Evolutionary conservation across 2,329 filamentous ascomycete genomes (phyloP), one percentile per base, ranked within the genome.

Genomic region (Didymella pinodella): DNA sequence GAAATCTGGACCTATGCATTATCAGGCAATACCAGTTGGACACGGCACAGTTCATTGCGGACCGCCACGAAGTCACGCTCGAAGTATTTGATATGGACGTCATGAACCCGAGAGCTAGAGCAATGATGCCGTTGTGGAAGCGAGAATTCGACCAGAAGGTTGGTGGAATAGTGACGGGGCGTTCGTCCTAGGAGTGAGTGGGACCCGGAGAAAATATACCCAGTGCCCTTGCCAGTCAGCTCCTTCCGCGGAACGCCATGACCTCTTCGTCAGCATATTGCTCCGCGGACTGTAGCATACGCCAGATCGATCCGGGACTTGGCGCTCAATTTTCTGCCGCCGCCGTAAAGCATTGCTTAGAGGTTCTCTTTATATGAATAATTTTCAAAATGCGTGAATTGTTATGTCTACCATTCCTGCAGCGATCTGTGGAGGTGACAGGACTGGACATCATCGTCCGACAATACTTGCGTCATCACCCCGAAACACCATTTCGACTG

Each of bases 61-160:
- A 65, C 11, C 49, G 54, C 18, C 64, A 67, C 10, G 60, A 60
- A 4, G 55, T 68, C 1, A 54, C 51, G 4, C 53, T 75, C 12
- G 71, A 73, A n/a, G 54, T 65, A 1, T 74, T 73, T 22, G 65
- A 69, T 22, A 53, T 59, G 12, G 51, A 51, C 6, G 49, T 52
- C 2, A 54, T 45, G 10, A 49, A 64, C 1, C 63, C 65, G 1
- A 51, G 62, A 18, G 58, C 61, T 6, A 66, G 68, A 31, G 63
- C 64, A 0, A 70, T 72, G 68, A 72, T 75, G 69, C 74, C 74
- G 7, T 28, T 60, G 6, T 76, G 74, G 74, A 76, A 74, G 46
- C 57, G 74, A 7, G 64, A 69, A 20, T 76, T 76, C 31, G 62
- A 67, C 28, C 54, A 59, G 6, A 54, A 48, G 11, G 65, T 71